A percentile compares a stretch with the other conserved stretches of the same genome.
These are phyloP conservation scores for Amoebophrya sp. DNA, from an alignment of 169 alveolate genomes.

Conservation along the genomic window DNA sequence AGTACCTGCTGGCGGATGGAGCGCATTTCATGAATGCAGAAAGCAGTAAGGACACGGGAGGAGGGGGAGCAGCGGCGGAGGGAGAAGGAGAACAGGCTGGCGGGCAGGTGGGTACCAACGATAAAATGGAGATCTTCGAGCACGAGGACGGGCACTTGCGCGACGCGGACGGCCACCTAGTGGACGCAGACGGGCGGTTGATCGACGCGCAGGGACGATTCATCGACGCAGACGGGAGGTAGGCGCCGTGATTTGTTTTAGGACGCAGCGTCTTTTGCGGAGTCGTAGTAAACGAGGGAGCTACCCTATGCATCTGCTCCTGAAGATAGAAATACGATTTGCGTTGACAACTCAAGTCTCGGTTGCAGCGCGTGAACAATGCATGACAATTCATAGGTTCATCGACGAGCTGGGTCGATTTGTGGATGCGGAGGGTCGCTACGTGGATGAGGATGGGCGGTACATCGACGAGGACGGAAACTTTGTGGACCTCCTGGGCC, in stretches of 20 bases:
- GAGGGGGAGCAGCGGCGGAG: background rate
- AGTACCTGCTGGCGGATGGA: too few species aligned
- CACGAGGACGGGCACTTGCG: background rate
- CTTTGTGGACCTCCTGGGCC: background rate
- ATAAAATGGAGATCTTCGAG: background rate
- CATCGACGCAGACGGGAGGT: constrained; percentile 1
- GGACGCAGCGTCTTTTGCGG: too few species aligned
- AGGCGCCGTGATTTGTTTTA: too few species aligned
- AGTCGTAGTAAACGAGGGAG: too few species aligned
- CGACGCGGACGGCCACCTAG: background rate
- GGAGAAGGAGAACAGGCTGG: background rate
- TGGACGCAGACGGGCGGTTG: background rate
- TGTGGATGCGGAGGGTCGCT: background rate
- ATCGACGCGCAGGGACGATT: background rate
- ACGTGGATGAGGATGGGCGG: background rate
- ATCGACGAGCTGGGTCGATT: background rate
- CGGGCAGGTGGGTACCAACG: too few species aligned
- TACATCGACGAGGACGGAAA: background rate
- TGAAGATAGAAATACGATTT: too few species aligned
- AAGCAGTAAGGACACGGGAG: background rate
- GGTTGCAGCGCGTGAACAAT: too few species aligned
- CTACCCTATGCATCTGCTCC: too few species aligned
- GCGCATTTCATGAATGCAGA: too few species aligned
- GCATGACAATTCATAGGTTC: too few species aligned
- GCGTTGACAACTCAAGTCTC: too few species aligned